A percentile compares a stretch with the other conserved stretches of the same genome.
phyloP scores from a whole-genome alignment of 441 rosid genomes.

The Pelargonium fulgidum region DNA sequence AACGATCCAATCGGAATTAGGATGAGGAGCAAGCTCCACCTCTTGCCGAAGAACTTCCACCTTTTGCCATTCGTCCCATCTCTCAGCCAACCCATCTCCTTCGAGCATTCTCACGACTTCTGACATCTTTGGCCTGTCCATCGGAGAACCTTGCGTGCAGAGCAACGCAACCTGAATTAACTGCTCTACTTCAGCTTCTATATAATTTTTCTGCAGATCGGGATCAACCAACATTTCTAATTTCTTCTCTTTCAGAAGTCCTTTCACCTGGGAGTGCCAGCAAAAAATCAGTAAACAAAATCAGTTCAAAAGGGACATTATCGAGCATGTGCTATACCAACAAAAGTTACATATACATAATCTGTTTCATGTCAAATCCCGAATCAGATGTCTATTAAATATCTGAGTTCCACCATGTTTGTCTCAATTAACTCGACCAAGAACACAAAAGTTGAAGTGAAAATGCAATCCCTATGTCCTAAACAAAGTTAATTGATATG shows the following conservation, averaged over 20 bases:
- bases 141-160: conserved; percentile 76
- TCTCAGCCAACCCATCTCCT: conserved; percentile 80
- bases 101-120: conserved; percentile 92
- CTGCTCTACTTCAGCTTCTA: conserved; percentile 75
- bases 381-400: background rate
- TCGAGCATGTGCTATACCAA: no score
- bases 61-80: conserved; percentile 93
- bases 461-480: background rate
- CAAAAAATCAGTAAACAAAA: no score
- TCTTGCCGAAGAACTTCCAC: conserved; percentile 75
- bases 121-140: conserved; percentile 87
- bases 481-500: background rate
- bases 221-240: conserved; percentile 77
- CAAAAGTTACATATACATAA: no score
- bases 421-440: background rate
- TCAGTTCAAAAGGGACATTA: background rate
- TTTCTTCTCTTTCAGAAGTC: conserved; percentile 72
- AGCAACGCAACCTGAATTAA: conserved; percentile 78
- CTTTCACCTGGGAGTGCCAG: conserved; percentile 50
- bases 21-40: conserved; percentile 46
- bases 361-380: background rate
- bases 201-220: conserved; percentile 60
- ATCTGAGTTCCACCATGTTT: background rate
- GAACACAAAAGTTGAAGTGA: no score
- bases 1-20: conserved; percentile 51